Percentiles rank a stretch among this genome's conserved stretches.
phyloP scores from a whole-genome alignment of 495 filamentous ascomycete genomes.

The Terfezia claveryi region DNA sequence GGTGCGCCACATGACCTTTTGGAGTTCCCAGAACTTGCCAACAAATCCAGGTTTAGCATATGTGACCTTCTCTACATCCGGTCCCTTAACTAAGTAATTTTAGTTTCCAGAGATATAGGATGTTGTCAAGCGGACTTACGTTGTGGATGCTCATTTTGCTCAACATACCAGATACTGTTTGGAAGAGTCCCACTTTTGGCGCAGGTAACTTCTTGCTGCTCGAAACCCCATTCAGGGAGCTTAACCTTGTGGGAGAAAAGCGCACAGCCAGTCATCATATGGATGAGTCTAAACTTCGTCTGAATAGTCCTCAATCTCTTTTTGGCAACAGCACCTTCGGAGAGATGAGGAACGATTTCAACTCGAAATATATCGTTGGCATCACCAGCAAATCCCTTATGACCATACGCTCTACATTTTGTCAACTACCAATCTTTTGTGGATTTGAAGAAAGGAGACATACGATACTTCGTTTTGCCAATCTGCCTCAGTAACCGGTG shows the following conservation, averaged over 20 bases:
- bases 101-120: not conserved
- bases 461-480: conserved; percentile 92
- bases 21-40: conserved; percentile 97
- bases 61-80: conserved; percentile 73
- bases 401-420: conserved; percentile 49
- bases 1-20: conserved; percentile 97
- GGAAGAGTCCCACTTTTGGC: conserved; percentile 80
- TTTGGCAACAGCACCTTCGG: conserved; percentile 58
- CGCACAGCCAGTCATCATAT: conserved; percentile 90
- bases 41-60: conserved; percentile 89
- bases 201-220: conserved; percentile 96
- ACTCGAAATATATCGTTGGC: conserved; percentile 90
- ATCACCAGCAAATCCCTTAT: conserved; percentile 89
- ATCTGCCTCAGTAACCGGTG: conserved; percentile 89
- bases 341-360: conserved; percentile 81
- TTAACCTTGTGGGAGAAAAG: conserved; percentile 98
- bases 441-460: not conserved
- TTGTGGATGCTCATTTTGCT: conserved; percentile 63
- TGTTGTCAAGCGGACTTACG: conserved; percentile 3
- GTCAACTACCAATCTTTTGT: not conserved
- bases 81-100: conserved; percentile 24
- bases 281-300: conserved; percentile 85
- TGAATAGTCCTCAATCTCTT: conserved; percentile 78
- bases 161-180: conserved; percentile 93
- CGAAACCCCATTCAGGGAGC: conserved; percentile 86